These are phyloP conservation scores for Fomes fomentarius DNA, from an alignment of 1,284 basidiomycete genomes.

Conservation along the genomic window DNA sequence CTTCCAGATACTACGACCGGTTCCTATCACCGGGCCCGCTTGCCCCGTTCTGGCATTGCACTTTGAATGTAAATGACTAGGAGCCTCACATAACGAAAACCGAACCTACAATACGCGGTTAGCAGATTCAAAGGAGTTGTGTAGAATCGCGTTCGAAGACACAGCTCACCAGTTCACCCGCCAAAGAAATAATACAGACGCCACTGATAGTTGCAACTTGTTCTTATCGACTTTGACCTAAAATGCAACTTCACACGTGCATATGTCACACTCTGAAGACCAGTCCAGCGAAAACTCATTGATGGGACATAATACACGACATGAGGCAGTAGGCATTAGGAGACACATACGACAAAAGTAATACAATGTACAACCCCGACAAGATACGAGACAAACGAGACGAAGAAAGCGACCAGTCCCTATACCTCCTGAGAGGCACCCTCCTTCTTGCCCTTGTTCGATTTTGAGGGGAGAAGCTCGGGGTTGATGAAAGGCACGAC, in stretches of 20 bases:
- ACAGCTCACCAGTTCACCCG: too few species aligned
- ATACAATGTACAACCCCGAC: constrained; percentile 30
- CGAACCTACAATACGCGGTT: too few species aligned
- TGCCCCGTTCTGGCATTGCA: too few species aligned
- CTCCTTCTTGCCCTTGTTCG: constrained; percentile 58
- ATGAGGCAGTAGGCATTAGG: constrained; percentile 25
- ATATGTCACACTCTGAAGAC: background rate
- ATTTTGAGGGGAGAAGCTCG: constrained; percentile 73
- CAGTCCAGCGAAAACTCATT: background rate
- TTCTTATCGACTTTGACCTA: too few species aligned
- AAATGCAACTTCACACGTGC: background rate
- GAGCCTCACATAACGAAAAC: too few species aligned
- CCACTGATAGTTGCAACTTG: too few species aligned
- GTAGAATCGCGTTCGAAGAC: too few species aligned
- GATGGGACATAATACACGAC: constrained; percentile 25
- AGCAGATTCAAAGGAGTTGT: too few species aligned
- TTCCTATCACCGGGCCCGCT: too few species aligned
- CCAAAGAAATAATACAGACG: too few species aligned
- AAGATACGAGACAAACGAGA: constrained; percentile 22
- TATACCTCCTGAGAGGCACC: constrained; percentile 45
- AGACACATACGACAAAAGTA: constrained; percentile 27
- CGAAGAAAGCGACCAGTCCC: background rate
- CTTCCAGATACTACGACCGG: too few species aligned
- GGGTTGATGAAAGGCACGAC: constrained; percentile 72
- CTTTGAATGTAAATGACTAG: too few species aligned